Evolutionary conservation across 352 stramenopile species (phyloP).

Genomic region (Hyaloperonospora brassicae): DNA sequence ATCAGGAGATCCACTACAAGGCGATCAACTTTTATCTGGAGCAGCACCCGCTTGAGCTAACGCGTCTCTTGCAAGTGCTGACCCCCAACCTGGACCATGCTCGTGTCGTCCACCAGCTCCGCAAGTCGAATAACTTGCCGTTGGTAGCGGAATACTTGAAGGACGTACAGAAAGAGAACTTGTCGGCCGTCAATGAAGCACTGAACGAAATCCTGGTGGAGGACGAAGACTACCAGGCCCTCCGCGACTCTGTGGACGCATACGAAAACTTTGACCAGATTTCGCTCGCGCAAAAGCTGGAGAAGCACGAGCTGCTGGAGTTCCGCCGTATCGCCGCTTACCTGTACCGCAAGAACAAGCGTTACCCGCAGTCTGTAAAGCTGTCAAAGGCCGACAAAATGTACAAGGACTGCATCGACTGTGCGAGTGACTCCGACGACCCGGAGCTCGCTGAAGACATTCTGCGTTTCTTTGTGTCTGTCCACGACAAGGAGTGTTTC

Average conservation of each 20-base stretch:
- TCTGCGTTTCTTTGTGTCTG: slow-evolving; percentile 98
- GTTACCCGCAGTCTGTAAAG: slow-evolving; percentile 95
- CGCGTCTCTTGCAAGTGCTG: slow-evolving; percentile 95
- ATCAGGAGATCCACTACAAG: slow-evolving; percentile 99
- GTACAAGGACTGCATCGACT: slow-evolving; percentile 99
- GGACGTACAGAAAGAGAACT: slow-evolving; percentile 97
- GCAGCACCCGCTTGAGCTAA: slow-evolving; percentile 95
- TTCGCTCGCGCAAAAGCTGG: slow-evolving; percentile 95
- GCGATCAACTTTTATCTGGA: slow-evolving; percentile 98
- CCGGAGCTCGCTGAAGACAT: slow-evolving; percentile 95
- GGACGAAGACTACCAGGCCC: slow-evolving; percentile 96
- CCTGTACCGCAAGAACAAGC: slow-evolving; percentile 99
- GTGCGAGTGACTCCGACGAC: slow-evolving; percentile 93
- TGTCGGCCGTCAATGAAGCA: slow-evolving; percentile 98
- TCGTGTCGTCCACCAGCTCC: slow-evolving; percentile 96
- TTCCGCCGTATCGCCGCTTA: slow-evolving; percentile 99
- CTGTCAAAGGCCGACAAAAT: slow-evolving; percentile 99
- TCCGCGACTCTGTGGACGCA: slow-evolving; percentile 96
- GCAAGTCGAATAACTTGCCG: slow-evolving; percentile 95
- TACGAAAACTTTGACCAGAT: slow-evolving; percentile 99
- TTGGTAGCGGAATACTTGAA: slow-evolving; percentile 97
- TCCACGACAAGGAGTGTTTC: slow-evolving; percentile 99
- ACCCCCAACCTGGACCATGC: slow-evolving; percentile 98
- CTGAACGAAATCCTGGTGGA: slow-evolving; percentile 95
- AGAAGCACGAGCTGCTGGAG: slow-evolving; percentile 98